Evolutionary conservation across 805 yeast species (phyloP).

Genomic region (Cyberlindnera mrakii): DNA sequence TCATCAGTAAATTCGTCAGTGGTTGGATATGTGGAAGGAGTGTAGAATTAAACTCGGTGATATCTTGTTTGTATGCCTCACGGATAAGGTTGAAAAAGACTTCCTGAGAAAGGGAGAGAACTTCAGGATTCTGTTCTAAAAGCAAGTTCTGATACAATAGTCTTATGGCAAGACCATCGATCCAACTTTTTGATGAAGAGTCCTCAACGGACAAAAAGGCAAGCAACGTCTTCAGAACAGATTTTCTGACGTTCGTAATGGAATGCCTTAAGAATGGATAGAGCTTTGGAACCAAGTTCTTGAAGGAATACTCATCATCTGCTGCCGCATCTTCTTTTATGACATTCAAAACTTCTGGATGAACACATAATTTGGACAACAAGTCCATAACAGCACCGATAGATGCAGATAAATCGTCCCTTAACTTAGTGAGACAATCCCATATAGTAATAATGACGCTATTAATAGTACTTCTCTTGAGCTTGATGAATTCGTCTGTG

Average conservation of each 20-base stretch:
- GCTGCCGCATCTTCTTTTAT: constrained; percentile 56
- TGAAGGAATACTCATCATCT: constrained; percentile 54
- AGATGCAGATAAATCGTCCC: constrained; percentile 91
- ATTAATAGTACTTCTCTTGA: constrained; percentile 43
- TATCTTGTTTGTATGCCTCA: constrained; percentile 33
- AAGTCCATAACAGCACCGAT: constrained; percentile 96
- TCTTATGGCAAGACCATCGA: constrained; percentile 65
- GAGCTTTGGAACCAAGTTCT: constrained; percentile 76
- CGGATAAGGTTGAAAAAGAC: constrained; percentile 54
- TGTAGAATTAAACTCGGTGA: constrained; percentile 42
- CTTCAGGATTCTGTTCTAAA: constrained; percentile 80
- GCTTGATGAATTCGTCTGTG: constrained; percentile 75
- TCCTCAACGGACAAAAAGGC: constrained; percentile 66
- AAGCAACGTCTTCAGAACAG: constrained; percentile 73
- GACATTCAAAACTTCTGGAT: constrained; percentile 65
- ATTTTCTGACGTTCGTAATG: constrained; percentile 81
- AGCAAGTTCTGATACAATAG: constrained; percentile 80
- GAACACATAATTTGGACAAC: constrained; percentile 80
- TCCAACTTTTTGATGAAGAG: constrained; percentile 58
- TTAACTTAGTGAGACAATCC: constrained; percentile 77
- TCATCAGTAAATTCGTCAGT: constrained; percentile 64
- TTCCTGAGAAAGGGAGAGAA: constrained; percentile 52
- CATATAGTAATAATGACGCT: constrained; percentile 67
- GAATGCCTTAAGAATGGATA: constrained; percentile 94
- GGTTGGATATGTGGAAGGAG: constrained; percentile 56